Base-by-base conservation (phyloP, 164 flowering plant species). In the Cinnamomum chago region DNA sequence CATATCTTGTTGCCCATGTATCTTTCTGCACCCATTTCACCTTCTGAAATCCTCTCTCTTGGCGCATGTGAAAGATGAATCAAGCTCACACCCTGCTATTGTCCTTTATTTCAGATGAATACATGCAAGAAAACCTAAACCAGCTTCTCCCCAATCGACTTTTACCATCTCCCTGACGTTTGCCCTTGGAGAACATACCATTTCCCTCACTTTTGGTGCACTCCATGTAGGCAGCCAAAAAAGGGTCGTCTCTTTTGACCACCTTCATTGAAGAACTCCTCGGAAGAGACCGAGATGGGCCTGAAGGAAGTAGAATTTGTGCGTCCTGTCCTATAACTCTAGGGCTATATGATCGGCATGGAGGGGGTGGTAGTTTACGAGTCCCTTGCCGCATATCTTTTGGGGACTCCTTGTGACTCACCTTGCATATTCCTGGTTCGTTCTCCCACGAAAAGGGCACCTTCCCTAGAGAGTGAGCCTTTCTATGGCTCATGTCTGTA, bases 361-460 rank as follows among this genome's bases (percentile, higher is more conserved):
- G 69, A 15, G 82, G 81, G 0, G 81, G 79, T 20, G 83, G 74
- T 35, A 76, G 73, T 76, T 66, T 77, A 27, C 73, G 71, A 33
- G 50, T 27, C 23, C 28, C 17, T 15, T 25, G 69, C 40, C 69
- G 25, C 18, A 22, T 9, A n/a, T 20, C 14, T 1, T 55, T 17
- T 15, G n/a, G 60, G 18, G 6, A 18, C 60, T 14, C 60, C 18
- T 55, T 55, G 17, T 55, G 27, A 73, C 75, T 13, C 40, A 2
- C 65, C 7, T 73, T 85, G 30, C 84, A 68, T 6, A 84, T 17
- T 14, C 89, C 85, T 0, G 86, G 89, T 62, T 70, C 62, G 60
- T 83, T 76, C 78, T 86, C 89, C 89, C 89, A 86, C 9, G 85
- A 77, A 65, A 86, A 86, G 76, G 87, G 86, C 3, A 86, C 81